Evolutionary conservation across 371 early-diverging fungal genomes (phyloP).

Genomic region (Lichtheimia ramosa): DNA sequence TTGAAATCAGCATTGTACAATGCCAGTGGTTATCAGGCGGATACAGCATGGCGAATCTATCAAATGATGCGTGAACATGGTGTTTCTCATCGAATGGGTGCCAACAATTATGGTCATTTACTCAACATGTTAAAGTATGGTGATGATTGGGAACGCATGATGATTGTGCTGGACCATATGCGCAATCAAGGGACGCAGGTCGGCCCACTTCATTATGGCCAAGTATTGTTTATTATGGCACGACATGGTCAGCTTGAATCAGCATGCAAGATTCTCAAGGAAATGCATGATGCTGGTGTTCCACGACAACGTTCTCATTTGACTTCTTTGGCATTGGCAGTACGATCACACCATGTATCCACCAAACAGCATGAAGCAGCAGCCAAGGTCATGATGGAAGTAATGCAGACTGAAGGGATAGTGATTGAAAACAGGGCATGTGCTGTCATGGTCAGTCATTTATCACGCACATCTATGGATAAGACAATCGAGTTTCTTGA

Average conservation of each 20-base stretch:
- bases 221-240: constrained; percentile 38
- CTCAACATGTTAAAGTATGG: constrained; percentile 37
- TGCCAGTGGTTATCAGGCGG: constrained; percentile 16
- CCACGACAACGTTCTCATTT: constrained; percentile 21
- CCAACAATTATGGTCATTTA: constrained; percentile 39
- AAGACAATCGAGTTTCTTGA: constrained; percentile 28
- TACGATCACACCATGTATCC: constrained; percentile 8
- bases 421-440: constrained; percentile 24
- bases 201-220: constrained; percentile 22
- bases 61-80: constrained; percentile 25
- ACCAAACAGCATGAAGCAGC: constrained; percentile 7
- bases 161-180: constrained; percentile 31
- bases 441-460: constrained; percentile 23
- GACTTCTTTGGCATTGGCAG: constrained; percentile 32
- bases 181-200: constrained; percentile 7
- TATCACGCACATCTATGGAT: constrained; percentile 18
- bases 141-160: constrained; percentile 14
- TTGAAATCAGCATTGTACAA: constrained; percentile 34
- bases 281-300: constrained; percentile 13
- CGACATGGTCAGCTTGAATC: constrained; percentile 23
- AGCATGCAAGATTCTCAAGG: constrained; percentile 22
- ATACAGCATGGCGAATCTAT: constrained; percentile 38
- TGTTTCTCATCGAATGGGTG: constrained; percentile 24
- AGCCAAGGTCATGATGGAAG: constrained; percentile 20
- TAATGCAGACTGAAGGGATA: constrained; percentile 17